Base-by-base conservation (phyloP, 2,329 filamentous ascomycete genomes). In the Monosporascus cannonballus region DNA sequence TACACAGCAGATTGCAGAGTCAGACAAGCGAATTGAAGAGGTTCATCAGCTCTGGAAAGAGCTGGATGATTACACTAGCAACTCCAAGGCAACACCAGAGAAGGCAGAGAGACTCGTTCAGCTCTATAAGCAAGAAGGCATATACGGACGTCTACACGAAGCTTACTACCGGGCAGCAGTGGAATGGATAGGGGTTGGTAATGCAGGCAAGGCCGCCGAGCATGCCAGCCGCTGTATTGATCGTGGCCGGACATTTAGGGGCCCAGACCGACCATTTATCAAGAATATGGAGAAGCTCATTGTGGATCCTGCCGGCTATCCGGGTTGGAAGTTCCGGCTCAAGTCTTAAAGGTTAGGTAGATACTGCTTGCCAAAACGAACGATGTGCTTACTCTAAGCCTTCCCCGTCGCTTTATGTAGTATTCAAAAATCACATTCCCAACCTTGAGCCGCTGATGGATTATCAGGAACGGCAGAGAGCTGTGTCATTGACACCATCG, bases 81-180 rank as follows among this genome's bases (percentile, higher is more conserved):
- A 47, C 0, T 66, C 67, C 3, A 18, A 45, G 24, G 67, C 63
- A 4, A 67, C 65, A 1, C 64, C 67, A 1, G 61, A 62, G 24
- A 70, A 68, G 58, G 73, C 72, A 2, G 67, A 73, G 49, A 58
- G 68, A 34, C 59, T 75, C 4, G 57, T 75, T 14, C 57, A 57
- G 2, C 59, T 74, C 8, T 73, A 71, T 51, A 59, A 69, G 49
- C 57, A 66, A 41, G 73, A 75, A 53, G 60, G 61, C 17, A 63
- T 67, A 50, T 58, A 53, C 45, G 67, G 57, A 2, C 64, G 60
- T 49, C 61, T 62, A 48, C 65, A 64, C 56, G 71, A 63, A 59
- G 72, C 64, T 17, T 70, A 71, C 59, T 73, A 69, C 50, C 62
- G 67, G 18, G 70, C 71, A 18, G 69, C 71, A 1, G 54, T 72